A percentile compares a stretch with the other conserved stretches of the same genome.
Conservation (phyloP, 1,284 basidiomycete genomes). For the Xerocomus amazonicus region DNA sequence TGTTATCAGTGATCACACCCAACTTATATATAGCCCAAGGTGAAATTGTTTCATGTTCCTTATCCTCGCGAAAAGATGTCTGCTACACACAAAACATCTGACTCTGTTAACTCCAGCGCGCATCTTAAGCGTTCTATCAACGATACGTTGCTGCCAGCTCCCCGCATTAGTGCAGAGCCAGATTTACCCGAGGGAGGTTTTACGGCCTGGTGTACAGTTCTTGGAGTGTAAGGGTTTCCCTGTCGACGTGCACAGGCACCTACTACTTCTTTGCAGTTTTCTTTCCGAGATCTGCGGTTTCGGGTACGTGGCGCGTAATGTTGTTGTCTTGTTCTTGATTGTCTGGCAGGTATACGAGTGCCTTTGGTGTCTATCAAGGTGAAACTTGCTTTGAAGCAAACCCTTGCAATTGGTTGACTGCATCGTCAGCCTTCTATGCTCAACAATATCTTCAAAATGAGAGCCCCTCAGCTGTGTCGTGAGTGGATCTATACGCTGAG, state of each 20-base stretch:
- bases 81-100: not conserved
- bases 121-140: too few species aligned
- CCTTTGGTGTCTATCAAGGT: constrained; percentile 38
- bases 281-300: too few species aligned
- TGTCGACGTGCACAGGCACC: too few species aligned
- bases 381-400: not conserved
- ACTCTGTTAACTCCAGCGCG: constrained; percentile 32
- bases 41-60: not conserved
- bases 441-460: constrained; percentile 31
- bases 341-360: constrained; percentile 17
- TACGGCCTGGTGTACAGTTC: too few species aligned
- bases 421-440: constrained; percentile 25
- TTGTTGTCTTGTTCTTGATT: too few species aligned
- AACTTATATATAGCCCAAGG: constrained; percentile 7
- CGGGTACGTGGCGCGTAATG: too few species aligned
- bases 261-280: too few species aligned
- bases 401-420: not conserved
- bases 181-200: too few species aligned
- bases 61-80: constrained; percentile 5
- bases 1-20: not conserved
- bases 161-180: too few species aligned
- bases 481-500: not conserved
- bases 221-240: too few species aligned
- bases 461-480: constrained; percentile 32
- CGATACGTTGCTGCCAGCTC: too few species aligned